Percentiles rank a stretch among this genome's conserved stretches.
Conservation (phyloP, 352 stramenopile species). For the Pythium plurisporium region DNA sequence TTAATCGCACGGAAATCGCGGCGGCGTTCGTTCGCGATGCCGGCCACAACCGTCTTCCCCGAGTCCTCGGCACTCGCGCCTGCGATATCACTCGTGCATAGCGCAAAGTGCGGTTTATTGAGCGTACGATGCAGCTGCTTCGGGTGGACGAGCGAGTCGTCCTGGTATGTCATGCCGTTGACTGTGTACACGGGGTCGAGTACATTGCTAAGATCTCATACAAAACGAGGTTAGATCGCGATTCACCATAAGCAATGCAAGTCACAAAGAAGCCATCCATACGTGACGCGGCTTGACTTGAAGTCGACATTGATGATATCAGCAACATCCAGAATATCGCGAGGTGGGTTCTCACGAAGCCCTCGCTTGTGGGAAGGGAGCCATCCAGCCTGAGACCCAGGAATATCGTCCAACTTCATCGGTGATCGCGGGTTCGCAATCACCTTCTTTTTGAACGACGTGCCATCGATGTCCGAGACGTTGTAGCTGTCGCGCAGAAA, state of each 20-base stretch:
- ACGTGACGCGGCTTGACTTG: slow-evolving; percentile 70
- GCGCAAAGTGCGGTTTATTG: slow-evolving; percentile 47
- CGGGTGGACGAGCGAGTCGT: slow-evolving; percentile 49
- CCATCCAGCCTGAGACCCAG: slow-evolving; percentile 51
- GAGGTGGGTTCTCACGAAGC: slow-evolving; percentile 46
- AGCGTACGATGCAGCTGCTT: slow-evolving; percentile 39
- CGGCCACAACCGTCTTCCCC: slow-evolving; percentile 46
- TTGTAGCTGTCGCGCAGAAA: slow-evolving; percentile 77
- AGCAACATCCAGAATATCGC: slow-evolving; percentile 53
- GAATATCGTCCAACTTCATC: slow-evolving; percentile 51
- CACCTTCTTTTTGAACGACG: slow-evolving; percentile 36
- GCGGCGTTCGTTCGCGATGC: slow-evolving; percentile 54
- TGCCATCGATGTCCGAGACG: slow-evolving; percentile 68
- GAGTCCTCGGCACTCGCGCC: slow-evolving; percentile 49
- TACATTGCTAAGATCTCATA: slow-evolving; percentile 39
- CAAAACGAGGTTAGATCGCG: neutral
- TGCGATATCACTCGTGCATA: slow-evolving; percentile 61
- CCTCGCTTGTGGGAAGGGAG: slow-evolving; percentile 45
- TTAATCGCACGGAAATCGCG: slow-evolving; percentile 59
- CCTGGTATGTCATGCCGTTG: slow-evolving; percentile 50
- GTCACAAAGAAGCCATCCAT: neutral
- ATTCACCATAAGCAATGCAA: neutral
- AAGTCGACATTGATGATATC: slow-evolving; percentile 77
- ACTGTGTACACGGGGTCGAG: slow-evolving; percentile 70
- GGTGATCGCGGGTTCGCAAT: slow-evolving; percentile 44